Evolutionary conservation across 1,284 basidiomycete species (phyloP), one percentile per base, ranked within the genome.

Genomic region (Agroathelia rolfsii): DNA sequence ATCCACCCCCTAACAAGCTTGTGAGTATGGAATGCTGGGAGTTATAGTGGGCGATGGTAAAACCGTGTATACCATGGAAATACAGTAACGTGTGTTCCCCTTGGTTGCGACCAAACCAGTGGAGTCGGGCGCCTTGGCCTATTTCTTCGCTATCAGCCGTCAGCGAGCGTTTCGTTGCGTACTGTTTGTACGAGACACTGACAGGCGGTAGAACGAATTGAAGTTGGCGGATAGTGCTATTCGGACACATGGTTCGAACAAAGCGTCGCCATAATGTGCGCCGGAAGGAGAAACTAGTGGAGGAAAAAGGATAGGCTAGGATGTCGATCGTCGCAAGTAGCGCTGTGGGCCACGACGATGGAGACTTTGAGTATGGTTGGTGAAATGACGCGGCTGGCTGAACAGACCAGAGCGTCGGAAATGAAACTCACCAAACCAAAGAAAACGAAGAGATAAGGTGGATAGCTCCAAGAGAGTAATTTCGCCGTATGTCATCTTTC

Each of bases 91-190:
- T 34, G 15, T 41, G 39, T 14, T 22, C 29, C 10, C 33, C 37
- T 12, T 19, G 18, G 21, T 39, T 39, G 13, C 20, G 19, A 10
- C 40, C 40, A 15, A 41, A 24, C 40, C 40, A 41, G 21, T 41
- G 38, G 11, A 41, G 15, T 12, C 30, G 36, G 15, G 32, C 38
- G 12, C 40, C 40, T 3, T 36, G 11, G 23, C 26, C 31, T 13
- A 26, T 28, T 8, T 11, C 15, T 14, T 35, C 33, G 14, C 16
- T 16, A 6, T 29, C 26, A 16, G 30, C 16, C 10, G 25, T 3
- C 11, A 28, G 26, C 25, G 20, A 19, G 25, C 23, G 19, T 16
- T 19, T 29, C n/a, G 19, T n/a, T 20, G 18, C 16, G 24, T 29
- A 35, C 28, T 18, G 13, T 14, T 13, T 12, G 13, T 35, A 35